Conservation (phyloP, 768 basidiomycete genomes). For the Boletus reticulatus region DNA sequence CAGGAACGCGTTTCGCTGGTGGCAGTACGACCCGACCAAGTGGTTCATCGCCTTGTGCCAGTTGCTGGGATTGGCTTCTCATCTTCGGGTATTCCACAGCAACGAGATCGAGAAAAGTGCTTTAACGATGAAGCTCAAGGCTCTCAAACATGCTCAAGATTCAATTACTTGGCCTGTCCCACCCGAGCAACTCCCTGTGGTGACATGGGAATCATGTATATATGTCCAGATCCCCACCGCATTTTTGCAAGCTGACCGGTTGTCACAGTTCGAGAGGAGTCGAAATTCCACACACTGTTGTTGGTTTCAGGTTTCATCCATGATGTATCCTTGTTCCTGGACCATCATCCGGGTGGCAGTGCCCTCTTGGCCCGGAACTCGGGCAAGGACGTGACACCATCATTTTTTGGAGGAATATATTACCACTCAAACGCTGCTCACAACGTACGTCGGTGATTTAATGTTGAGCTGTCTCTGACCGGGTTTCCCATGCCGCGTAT, state of each 20-base stretch:
- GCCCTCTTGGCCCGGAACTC: constrained; percentile 53
- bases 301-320: constrained; percentile 87
- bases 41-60: constrained; percentile 77
- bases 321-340: constrained; percentile 70
- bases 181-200: constrained; percentile 63
- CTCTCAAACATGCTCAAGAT: constrained; percentile 63
- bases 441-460: constrained; percentile 46
- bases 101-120: constrained; percentile 86
- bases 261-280: constrained; percentile 60
- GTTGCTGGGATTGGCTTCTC: constrained; percentile 66
- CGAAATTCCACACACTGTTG: constrained; percentile 61
- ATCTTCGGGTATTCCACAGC: constrained; percentile 81
- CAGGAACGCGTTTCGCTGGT: constrained; percentile 74
- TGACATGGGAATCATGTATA: constrained; percentile 77
- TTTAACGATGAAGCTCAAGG: constrained; percentile 80
- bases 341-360: constrained; percentile 79
- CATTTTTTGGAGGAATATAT: constrained; percentile 86
- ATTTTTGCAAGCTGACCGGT: background rate
- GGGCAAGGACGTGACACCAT: constrained; percentile 81
- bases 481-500: background rate
- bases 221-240: constrained; percentile 27
- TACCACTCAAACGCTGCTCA: constrained; percentile 82
- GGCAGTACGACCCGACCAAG: constrained; percentile 68
- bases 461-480: constrained; percentile 1
- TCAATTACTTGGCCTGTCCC: constrained; percentile 58